Evolutionary conservation across 2,329 filamentous ascomycete genomes (phyloP), one percentile per base, ranked within the genome.

Genomic region (Trichoderma breve): DNA sequence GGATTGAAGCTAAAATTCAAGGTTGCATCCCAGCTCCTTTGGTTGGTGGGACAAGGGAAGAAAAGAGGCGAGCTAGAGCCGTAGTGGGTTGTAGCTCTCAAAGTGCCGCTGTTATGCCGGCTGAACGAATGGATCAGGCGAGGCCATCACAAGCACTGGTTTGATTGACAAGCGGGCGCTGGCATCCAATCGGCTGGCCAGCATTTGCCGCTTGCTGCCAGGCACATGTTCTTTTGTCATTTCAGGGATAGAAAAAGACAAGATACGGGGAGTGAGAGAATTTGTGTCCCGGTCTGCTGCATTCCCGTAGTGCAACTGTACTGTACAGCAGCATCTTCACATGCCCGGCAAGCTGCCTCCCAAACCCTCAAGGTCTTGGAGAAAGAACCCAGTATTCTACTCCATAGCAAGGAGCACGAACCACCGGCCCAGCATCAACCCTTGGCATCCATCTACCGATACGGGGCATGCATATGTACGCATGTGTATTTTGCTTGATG

Each of bases 41-140:
- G 43, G 43, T 34, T 60, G 57, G 57, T 60, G 57, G 18, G n/a
- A 60, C 57, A 21, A n/a, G 57, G 57, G 18, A 47, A n/a, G 43
- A 47, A 47, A 47, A 47, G 55, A 18, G 26, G 14, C 24, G 53
- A 32, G 53, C 15, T 51, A 51, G n/a, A 58, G 26, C 53, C 28
- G 53, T 28, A 30, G 53, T 28, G 15, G 53, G 53, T 15, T 28
- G 53, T 1, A 32, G 18, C 55, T 58, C 55, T n/a, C 28, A 60
- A 34, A 21, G 28, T 32, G 57, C 57, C 57, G 57, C 57, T 60
- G 57, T 60, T 60, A 21, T 60, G 28, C 57, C 57, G 57, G 58
- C 39, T 28, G 32, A 58, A 15, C n/a, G 24, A 55, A 39, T 36
- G 14, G 30, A 55, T 72, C 64, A 71, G 53, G 63, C 51, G 70